Conservation (phyloP, 2,329 filamentous ascomycete genomes). For the Lachnellula arida region DNA sequence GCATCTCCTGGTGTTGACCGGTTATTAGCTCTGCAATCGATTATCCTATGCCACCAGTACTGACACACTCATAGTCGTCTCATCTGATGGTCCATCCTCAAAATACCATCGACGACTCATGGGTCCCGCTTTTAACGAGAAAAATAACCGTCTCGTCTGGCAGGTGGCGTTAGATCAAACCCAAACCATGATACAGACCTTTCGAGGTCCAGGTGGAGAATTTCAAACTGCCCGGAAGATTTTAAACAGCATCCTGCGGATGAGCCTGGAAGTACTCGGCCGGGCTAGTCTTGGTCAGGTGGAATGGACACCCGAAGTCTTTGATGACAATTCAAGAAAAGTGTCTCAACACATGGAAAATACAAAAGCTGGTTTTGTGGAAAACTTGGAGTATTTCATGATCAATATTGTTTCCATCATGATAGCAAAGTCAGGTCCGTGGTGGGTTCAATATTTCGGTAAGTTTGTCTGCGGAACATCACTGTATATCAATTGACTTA, state of each 20-base stretch:
- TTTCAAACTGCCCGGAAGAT: constrained; percentile 43
- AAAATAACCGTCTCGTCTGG: constrained; percentile 40
- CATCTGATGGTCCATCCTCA: constrained; percentile 26
- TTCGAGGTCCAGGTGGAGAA: constrained; percentile 30
- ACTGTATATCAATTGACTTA: background rate
- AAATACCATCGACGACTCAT: constrained; percentile 27
- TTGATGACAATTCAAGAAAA: too few species aligned
- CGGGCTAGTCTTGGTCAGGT: constrained; percentile 66
- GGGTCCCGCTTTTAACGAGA: constrained; percentile 30
- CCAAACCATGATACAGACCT: constrained; percentile 35
- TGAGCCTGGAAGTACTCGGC: constrained; percentile 53
- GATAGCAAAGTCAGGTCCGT: constrained; percentile 2
- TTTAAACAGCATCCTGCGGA: constrained; percentile 54
- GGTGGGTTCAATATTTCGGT: constrained; percentile 3
- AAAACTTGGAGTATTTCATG: constrained; percentile 3
- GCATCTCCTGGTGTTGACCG: background rate
- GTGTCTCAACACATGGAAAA: too few species aligned
- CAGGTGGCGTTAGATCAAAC: constrained; percentile 44
- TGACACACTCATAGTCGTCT: constrained; percentile 13
- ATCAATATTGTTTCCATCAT: constrained; percentile 6
- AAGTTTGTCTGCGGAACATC: background rate
- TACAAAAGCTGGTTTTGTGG: background rate
- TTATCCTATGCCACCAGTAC: background rate
- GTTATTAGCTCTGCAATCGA: background rate
- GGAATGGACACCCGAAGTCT: constrained; percentile 49